Conservation (phyloP, 371 early-diverging fungal species). For the Mucor mucedo region DNA sequence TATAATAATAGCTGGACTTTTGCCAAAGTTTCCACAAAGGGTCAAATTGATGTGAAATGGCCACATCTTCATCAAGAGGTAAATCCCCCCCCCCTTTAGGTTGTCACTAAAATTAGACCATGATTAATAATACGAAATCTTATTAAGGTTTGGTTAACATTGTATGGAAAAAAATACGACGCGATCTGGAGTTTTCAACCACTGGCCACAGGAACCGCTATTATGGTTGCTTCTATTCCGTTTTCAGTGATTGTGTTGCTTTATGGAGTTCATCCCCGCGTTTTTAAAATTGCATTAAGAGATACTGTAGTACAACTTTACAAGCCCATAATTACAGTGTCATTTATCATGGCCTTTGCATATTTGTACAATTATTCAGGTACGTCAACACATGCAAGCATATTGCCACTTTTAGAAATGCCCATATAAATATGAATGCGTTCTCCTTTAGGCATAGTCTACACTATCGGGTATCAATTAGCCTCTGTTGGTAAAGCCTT, state of each 20-base stretch:
- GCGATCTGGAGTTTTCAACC: slow-evolving; percentile 53
- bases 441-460: slow-evolving; percentile 40
- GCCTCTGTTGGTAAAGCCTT: slow-evolving; percentile 47
- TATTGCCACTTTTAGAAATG: background rate
- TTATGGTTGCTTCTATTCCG: slow-evolving; percentile 30
- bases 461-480: slow-evolving; percentile 45
- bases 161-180: slow-evolving; percentile 46
- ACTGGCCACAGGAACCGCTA: slow-evolving; percentile 48
- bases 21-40: slow-evolving; percentile 29
- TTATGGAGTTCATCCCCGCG: slow-evolving; percentile 24
- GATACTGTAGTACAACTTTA: slow-evolving; percentile 43
- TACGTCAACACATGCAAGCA: background rate
- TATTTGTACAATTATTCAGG: slow-evolving; percentile 51
- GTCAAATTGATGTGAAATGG: slow-evolving; percentile 38
- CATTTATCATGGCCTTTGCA: slow-evolving; percentile 52
- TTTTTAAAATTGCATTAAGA: slow-evolving; percentile 24
- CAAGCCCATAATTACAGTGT: slow-evolving; percentile 43
- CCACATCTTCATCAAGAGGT: slow-evolving; percentile 44
- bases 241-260: slow-evolving; percentile 33
- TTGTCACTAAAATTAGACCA: background rate
- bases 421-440: background rate
- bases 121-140: background rate
- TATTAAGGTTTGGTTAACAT: slow-evolving; percentile 39
- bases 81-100: background rate
- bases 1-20: slow-evolving; percentile 37